Evolutionary conservation across 1,284 basidiomycete species (phyloP), one percentile per base, ranked within the genome.

Genomic region (Ustilago bromivora): DNA sequence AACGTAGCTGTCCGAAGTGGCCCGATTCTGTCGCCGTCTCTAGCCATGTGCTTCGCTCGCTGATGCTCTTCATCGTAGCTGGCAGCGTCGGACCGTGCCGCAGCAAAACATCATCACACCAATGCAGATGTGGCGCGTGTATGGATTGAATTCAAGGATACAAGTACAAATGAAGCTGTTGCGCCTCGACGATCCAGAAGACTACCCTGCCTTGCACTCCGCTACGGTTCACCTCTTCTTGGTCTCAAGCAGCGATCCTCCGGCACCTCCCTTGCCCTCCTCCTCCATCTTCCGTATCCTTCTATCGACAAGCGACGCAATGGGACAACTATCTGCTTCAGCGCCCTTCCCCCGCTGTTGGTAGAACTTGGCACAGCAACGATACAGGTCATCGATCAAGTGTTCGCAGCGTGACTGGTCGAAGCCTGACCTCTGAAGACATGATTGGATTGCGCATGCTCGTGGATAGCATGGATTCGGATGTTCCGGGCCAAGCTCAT

Each of bases 321-420:
- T 71, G 9, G 84, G 84, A 66, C 84, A 85, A 61, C 77, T 80
- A 52, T 79, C 79, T 34, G 76, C 73, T 65, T 76, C 72, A 1
- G 77, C 76, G 15, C 79, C 72, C 5, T 46, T 63, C 9, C 82
- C 84, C 10, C 78, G 56, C 57, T 72, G 61, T 43, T 64, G 61
- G 59, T 85, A 85, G 71, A 81, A 82, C n/a, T 61, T 55, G 35
- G 66, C 76, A 59, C 84, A 85, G 74, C 84, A 85, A 8, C 78
- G 68, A 49, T 85, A 84, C 12, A 85, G 73, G 34, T 81, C 77
- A 58, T 80, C 73, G 32, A 85, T 73, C 36, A 83, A 64, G 43
- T 73, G 57, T 43, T 83, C 73, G 63, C 84, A 85, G n/a, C 72
- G 73, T 4, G 81, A 74, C 55, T 85, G 84, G 54, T 84, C 66